Percentiles rank a stretch among this genome's conserved stretches.
phyloP scores from a whole-genome alignment of 78 protist genomes.

The Dictyostelium citrinum region DNA sequence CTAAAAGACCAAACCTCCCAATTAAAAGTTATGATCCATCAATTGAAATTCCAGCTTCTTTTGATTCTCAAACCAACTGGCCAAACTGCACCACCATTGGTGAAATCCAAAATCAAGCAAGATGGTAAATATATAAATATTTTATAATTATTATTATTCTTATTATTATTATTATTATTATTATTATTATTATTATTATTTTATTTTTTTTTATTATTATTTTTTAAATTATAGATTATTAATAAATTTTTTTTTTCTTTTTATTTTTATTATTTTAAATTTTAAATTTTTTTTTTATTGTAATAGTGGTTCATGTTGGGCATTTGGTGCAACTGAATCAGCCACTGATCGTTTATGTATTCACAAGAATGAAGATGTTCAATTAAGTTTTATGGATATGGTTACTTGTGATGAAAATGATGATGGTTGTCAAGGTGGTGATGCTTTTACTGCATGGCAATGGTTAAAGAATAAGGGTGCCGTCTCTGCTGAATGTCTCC shows the following conservation, averaged over 20 bases:
- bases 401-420: constrained; percentile 35
- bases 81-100: constrained; percentile 53
- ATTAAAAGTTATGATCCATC: neutral
- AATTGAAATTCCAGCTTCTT: neutral
- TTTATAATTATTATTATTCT: neutral
- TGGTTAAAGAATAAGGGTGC: constrained; percentile 24
- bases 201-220: too few species aligned
- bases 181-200: too few species aligned
- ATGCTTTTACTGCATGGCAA: neutral
- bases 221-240: too few species aligned
- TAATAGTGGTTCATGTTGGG: constrained; percentile 4
- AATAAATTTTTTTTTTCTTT: too few species aligned
- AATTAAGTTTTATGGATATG: constrained; percentile 32
- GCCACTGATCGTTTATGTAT: constrained; percentile 58
- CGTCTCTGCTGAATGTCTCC: neutral
- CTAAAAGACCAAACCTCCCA: neutral
- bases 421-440: constrained; percentile 59
- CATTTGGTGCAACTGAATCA: constrained; percentile 43
- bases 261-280: too few species aligned
- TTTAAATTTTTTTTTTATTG: too few species aligned
- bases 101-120: constrained; percentile 71
- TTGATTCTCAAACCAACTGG: constrained; percentile 31
- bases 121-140: too few species aligned
- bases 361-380: constrained; percentile 16
- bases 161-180: too few species aligned